Evolutionary conservation across 768 basidiomycete genomes (phyloP).

Genomic region (Hygrocybe coccinea): DNA sequence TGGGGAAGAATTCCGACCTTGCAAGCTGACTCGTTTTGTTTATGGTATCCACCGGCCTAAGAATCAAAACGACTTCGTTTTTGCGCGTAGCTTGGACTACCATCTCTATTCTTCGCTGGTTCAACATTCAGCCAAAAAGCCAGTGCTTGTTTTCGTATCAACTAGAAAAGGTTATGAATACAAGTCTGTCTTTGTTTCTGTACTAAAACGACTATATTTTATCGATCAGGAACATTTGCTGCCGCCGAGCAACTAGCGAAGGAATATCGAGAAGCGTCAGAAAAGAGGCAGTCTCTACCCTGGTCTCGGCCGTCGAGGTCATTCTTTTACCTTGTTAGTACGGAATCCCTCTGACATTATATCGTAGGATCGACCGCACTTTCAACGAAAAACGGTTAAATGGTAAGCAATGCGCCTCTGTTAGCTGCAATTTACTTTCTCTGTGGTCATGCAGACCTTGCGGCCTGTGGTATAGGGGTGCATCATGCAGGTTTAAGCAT

Average conservation of each 20-base stretch:
- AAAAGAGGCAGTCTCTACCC: constrained; percentile 48
- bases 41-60: constrained; percentile 61
- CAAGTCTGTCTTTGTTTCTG: background rate
- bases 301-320: constrained; percentile 64
- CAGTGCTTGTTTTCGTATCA: constrained; percentile 82
- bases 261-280: constrained; percentile 57
- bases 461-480: constrained; percentile 72
- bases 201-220: background rate
- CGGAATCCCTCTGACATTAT: background rate
- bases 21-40: constrained; percentile 68
- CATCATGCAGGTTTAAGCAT: constrained; percentile 85
- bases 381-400: constrained; percentile 68
- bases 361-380: constrained; percentile 44
- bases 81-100: constrained; percentile 63
- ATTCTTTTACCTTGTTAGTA: background rate
- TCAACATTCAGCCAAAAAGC: constrained; percentile 71
- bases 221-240: constrained; percentile 44
- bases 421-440: background rate
- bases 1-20: constrained; percentile 88
- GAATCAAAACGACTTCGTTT: constrained; percentile 74
- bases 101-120: constrained; percentile 71
- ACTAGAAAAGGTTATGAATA: constrained; percentile 69
- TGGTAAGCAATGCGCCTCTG: constrained; percentile 36
- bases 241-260: constrained; percentile 77
- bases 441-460: constrained; percentile 44